These are phyloP conservation scores for Karstenula rhodostoma DNA, from an alignment of 2,329 filamentous ascomycete species.

Conservation along the genomic window DNA sequence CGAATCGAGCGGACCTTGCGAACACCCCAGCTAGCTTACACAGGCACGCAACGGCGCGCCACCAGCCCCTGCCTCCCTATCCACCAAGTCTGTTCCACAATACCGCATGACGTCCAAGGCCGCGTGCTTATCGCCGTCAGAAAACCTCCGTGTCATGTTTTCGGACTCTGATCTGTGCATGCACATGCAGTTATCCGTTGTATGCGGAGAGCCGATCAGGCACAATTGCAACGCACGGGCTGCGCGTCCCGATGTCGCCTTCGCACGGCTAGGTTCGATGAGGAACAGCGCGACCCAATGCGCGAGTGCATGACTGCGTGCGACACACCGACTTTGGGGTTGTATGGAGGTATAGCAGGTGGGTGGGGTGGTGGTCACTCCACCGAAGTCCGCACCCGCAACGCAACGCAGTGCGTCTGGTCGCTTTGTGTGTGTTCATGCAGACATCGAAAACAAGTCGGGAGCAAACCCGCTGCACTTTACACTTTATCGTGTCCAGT, in stretches of 20 bases:
- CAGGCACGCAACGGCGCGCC: neutral
- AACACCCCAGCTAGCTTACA: neutral
- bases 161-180: slow-evolving; percentile 10
- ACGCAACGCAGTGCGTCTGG: neutral
- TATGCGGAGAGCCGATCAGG: slow-evolving; percentile 22
- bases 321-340: slow-evolving; percentile 1
- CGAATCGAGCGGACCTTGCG: slow-evolving; percentile 6
- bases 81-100: neutral
- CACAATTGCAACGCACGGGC: slow-evolving; percentile 12
- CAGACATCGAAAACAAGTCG: slow-evolving; percentile 8
- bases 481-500: slow-evolving; percentile 1
- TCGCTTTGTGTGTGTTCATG: neutral
- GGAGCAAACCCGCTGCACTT: neutral
- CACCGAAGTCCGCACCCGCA: slow-evolving; percentile 4
- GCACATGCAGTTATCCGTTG: neutral
- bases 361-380: slow-evolving; percentile 2
- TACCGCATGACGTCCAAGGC: slow-evolving; percentile 3
- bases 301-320: neutral
- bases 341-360: neutral
- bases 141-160: slow-evolving; percentile 9
- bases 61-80: neutral
- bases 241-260: slow-evolving; percentile 20
- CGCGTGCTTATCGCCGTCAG: slow-evolving; percentile 8
- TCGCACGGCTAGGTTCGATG: slow-evolving; percentile 10
- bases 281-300: slow-evolving; percentile 14